Percentiles rank a stretch among this genome's conserved stretches.
Evolutionary conservation across 257 asterid species (phyloP).

Genomic region (Rubia yunnanensis): DNA sequence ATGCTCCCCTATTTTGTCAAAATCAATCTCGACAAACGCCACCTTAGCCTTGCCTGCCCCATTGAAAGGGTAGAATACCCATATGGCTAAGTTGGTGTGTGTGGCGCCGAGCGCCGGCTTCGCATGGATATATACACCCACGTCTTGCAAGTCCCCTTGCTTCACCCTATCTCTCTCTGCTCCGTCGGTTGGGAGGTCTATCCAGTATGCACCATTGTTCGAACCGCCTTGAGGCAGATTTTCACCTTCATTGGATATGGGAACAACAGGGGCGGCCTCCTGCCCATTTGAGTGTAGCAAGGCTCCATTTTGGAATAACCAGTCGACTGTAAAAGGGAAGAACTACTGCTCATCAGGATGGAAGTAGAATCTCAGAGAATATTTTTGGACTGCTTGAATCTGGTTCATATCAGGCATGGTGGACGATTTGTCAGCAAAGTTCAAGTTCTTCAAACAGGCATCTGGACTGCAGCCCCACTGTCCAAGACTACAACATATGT

Average conservation of each 20-base stretch:
- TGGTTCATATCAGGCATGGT: constrained; percentile 26
- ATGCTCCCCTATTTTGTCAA: too few relatives aligned
- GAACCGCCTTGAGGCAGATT: too few relatives aligned
- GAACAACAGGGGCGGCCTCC: too few relatives aligned
- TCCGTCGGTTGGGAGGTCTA: constrained; percentile 21
- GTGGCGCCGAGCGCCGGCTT: too few relatives aligned
- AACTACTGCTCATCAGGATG: constrained; percentile 19
- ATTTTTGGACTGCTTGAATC: constrained; percentile 21
- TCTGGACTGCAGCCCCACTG: neutral
- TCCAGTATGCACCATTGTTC: too few relatives aligned
- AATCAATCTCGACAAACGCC: constrained; percentile 13
- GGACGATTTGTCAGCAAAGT: constrained; percentile 13
- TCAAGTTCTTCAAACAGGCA: constrained; percentile 25
- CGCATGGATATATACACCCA: constrained; percentile 20
- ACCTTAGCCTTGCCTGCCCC: constrained; percentile 26
- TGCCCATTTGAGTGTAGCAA: constrained; percentile 10
- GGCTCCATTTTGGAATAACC: constrained; percentile 28
- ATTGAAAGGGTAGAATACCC: constrained; percentile 31
- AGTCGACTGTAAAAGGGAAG: constrained; percentile 25
- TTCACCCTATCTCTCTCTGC: constrained; percentile 14
- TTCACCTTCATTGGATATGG: too few relatives aligned
- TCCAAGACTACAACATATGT: constrained; percentile 5
- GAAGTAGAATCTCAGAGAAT: too few relatives aligned
- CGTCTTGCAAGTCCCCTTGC: constrained; percentile 21
- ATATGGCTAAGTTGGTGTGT: too few relatives aligned